These are phyloP conservation scores for Nakaseomyces sp. DNA, from an alignment of 1,139 yeast genomes.

Conservation along the genomic window DNA sequence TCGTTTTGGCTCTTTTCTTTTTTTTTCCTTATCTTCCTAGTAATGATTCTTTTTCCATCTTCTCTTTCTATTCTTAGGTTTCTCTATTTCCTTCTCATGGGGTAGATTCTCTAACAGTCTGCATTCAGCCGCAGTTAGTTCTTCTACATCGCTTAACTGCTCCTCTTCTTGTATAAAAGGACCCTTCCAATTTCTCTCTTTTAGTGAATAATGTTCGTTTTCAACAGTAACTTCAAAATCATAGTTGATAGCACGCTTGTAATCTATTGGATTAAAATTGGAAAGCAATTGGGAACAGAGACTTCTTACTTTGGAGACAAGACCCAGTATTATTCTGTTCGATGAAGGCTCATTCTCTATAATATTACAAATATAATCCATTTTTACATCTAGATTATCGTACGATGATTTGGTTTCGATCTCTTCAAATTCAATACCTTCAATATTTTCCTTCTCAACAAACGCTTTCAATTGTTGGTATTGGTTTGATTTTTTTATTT, in stretches of 20 bases:
- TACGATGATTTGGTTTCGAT: neutral
- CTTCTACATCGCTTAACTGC: constrained; percentile 32
- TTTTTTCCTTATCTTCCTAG: no score
- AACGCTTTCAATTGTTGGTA: constrained; percentile 37
- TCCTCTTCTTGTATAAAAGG: constrained; percentile 24
- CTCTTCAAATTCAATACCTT: constrained; percentile 4
- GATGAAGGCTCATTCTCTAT: constrained; percentile 10
- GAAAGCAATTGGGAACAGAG: constrained; percentile 17
- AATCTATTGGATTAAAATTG: constrained; percentile 13
- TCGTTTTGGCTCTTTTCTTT: neutral
- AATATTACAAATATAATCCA: neutral
- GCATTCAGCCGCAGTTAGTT: constrained; percentile 7
- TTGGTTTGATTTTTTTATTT: neutral
- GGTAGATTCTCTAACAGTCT: neutral
- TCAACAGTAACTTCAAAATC: constrained; percentile 22
- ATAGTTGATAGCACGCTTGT: constrained; percentile 11
- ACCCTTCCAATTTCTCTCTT: constrained; percentile 29
- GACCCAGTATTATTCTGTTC: constrained; percentile 8
- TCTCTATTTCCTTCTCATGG: neutral
- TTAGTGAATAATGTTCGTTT: constrained; percentile 9
- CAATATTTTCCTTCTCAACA: constrained; percentile 17
- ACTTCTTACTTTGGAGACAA: constrained; percentile 13
- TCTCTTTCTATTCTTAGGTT: neutral
- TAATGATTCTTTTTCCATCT: neutral
- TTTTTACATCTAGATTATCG: neutral